Evolutionary conservation across 139 green algal genomes (phyloP).

Genomic region (Chlamydomonas eustigma): DNA sequence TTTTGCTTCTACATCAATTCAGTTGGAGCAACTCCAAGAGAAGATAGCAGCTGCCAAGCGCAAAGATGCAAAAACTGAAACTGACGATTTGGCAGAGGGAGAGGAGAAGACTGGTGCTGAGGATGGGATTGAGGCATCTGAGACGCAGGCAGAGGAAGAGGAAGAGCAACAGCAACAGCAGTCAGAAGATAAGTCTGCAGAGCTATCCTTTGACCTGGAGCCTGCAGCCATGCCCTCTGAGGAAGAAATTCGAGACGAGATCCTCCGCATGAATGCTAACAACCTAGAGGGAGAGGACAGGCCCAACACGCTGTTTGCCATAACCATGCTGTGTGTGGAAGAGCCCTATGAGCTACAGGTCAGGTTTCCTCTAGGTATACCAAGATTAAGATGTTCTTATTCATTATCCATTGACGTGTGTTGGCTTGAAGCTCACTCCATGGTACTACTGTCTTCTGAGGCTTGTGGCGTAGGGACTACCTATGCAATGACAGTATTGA

Average conservation of each 20-base stretch:
- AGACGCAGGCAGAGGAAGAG: neutral
- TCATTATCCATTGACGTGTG: too few species aligned
- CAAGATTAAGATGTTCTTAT: too few species aligned
- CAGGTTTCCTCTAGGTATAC: too few species aligned
- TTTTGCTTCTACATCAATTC: neutral
- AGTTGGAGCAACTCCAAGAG: slow-evolving; percentile 5
- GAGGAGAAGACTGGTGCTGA: neutral
- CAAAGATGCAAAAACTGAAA: neutral
- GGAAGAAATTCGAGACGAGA: slow-evolving; percentile 38
- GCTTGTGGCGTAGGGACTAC: too few species aligned
- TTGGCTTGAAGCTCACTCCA: too few species aligned
- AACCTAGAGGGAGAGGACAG: neutral
- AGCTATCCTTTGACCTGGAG: too few species aligned
- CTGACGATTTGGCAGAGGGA: neutral
- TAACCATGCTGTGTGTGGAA: slow-evolving; percentile 67
- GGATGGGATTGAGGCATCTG: neutral
- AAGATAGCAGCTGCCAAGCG: neutral
- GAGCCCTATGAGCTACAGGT: slow-evolving; percentile 36
- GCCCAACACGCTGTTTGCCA: slow-evolving; percentile 36
- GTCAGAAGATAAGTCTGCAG: neutral
- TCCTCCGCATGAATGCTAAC: slow-evolving; percentile 25
- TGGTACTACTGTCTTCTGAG: too few species aligned
- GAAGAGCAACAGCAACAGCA: neutral
- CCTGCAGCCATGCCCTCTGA: slow-evolving; percentile 16
- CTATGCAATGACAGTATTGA: too few species aligned